Conservation (phyloP, 2,329 filamentous ascomycete genomes). For the Fragosphaeria purpurea region DNA sequence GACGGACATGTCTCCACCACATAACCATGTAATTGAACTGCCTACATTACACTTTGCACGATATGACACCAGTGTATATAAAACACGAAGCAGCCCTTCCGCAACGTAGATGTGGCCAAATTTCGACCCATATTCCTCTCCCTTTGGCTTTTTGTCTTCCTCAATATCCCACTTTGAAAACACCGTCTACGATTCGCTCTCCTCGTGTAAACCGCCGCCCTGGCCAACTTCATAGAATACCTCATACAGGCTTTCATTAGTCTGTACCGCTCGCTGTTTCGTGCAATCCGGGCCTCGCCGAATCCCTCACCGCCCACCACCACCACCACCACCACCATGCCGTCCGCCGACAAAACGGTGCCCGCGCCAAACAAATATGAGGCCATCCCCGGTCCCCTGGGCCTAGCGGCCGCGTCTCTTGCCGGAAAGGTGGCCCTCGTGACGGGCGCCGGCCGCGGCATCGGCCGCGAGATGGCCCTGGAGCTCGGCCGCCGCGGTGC, state of each 20-base stretch:
- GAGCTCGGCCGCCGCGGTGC: constrained; percentile 20
- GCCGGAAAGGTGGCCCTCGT: constrained; percentile 20
- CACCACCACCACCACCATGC: constrained; percentile 14
- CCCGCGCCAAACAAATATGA: constrained; percentile 19
- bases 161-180: no score
- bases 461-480: constrained; percentile 52
- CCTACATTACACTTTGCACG: neutral
- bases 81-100: no score
- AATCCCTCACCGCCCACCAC: neutral
- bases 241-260: constrained; percentile 1
- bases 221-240: constrained; percentile 5
- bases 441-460: constrained; percentile 38
- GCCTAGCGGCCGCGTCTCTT: constrained; percentile 18
- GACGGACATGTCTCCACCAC: neutral
- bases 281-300: neutral
- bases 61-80: no score
- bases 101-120: no score
- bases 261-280: constrained; percentile 2
- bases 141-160: no score
- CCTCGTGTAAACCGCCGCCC: neutral
- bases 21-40: neutral
- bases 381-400: constrained; percentile 22
- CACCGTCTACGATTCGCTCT: no score
- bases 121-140: no score
- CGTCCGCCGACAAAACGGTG: constrained; percentile 6